Percentiles rank a stretch among this genome's conserved stretches.
Conservation (phyloP, 2,329 filamentous ascomycete species). For the Diaporthe nobilis region DNA sequence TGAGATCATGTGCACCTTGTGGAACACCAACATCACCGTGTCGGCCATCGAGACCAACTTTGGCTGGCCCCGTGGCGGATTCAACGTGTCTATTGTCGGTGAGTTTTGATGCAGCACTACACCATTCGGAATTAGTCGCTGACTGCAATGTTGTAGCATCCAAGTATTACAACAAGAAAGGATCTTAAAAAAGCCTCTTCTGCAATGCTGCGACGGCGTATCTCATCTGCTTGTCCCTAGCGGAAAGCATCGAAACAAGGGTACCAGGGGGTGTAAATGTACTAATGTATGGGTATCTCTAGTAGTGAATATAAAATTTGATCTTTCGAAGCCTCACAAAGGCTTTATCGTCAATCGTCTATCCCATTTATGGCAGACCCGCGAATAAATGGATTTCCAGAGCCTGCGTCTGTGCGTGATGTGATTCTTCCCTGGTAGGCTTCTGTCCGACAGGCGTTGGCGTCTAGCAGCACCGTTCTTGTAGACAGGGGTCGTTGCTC, state of each 20-base stretch:
- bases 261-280: neutral
- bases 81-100: constrained; percentile 11
- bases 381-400: neutral
- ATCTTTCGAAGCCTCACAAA: neutral
- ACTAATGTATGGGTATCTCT: constrained; percentile 17
- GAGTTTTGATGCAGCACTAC: neutral
- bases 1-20: constrained; percentile 13
- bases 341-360: neutral
- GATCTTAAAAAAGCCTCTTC: neutral
- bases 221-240: neutral
- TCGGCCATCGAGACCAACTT: neutral
- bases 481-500: neutral
- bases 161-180: constrained; percentile 20
- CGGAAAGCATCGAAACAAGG: neutral
- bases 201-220: neutral
- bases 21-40: constrained; percentile 6
- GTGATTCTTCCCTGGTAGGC: neutral
- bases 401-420: too few relatives aligned
- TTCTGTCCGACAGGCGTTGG: neutral
- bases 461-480: neutral
- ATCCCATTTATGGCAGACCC: too few relatives aligned
- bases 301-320: neutral
- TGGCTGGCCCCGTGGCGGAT: neutral
- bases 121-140: neutral
- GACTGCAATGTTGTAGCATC: neutral